A percentile compares a stretch with the other conserved stretches of the same genome.
Conservation (phyloP, 2,329 filamentous ascomycete genomes). For the Phialocephala subalpina region DNA sequence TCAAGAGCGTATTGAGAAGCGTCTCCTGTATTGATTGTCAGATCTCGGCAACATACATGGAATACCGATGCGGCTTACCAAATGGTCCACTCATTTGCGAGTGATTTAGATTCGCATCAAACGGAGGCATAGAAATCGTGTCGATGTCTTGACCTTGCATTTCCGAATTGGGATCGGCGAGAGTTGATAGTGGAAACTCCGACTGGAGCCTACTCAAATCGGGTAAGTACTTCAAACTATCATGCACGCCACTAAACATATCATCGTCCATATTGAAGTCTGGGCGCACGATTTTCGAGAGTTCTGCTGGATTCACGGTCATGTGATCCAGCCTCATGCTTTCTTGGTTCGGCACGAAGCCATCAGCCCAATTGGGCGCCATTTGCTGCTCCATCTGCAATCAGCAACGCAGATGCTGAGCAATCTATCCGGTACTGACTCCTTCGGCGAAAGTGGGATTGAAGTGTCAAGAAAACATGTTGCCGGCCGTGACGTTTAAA, state of each 20-base stretch:
- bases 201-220: not conserved
- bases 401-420: not conserved
- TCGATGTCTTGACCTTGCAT: not conserved
- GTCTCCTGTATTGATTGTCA: not conserved
- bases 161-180: not conserved
- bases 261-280: not conserved
- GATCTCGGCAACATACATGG: not conserved
- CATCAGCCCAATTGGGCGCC: not conserved
- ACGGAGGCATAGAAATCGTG: not conserved
- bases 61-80: not conserved
- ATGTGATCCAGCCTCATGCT: not conserved
- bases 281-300: no score
- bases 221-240: slow-evolving; percentile 6
- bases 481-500: slow-evolving; percentile 9
- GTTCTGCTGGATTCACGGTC: not conserved
- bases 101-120: not conserved
- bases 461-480: slow-evolving; percentile 4
- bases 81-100: not conserved
- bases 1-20: not conserved
- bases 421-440: slow-evolving; percentile 1
- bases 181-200: not conserved
- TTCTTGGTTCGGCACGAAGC: not conserved
- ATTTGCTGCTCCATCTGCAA: slow-evolving; percentile 2
- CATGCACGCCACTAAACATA: not conserved
- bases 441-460: slow-evolving; percentile 3